Evolutionary conservation across 352 stramenopile genomes (phyloP).

Genomic region (Phytophthora sojae): DNA sequence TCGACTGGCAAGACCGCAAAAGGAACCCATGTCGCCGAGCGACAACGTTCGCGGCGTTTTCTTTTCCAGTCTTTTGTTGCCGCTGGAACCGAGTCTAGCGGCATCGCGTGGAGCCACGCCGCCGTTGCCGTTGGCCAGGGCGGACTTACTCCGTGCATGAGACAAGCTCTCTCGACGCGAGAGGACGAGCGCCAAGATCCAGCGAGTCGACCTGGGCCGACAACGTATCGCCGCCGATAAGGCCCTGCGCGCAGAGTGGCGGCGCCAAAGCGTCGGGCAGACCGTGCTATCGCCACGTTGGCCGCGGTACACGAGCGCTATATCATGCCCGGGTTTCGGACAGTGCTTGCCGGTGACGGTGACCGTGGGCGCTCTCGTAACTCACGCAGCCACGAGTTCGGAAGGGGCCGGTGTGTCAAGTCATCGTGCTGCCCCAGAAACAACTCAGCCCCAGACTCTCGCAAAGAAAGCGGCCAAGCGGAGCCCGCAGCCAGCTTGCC

Average conservation of each 20-base stretch:
- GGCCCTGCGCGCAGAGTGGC: slow-evolving; percentile 1
- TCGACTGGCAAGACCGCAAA: slow-evolving; percentile 18
- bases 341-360: slow-evolving; percentile 5
- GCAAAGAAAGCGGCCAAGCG: slow-evolving; percentile 5
- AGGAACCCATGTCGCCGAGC: neutral
- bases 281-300: slow-evolving; percentile 25
- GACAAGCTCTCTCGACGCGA: slow-evolving; percentile 8
- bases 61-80: slow-evolving; percentile 12
- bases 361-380: slow-evolving; percentile 3
- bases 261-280: slow-evolving; percentile 22
- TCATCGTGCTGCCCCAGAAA: slow-evolving; percentile 16
- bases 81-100: slow-evolving; percentile 14
- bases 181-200: slow-evolving; percentile 17
- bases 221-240: slow-evolving; percentile 1
- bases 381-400: slow-evolving; percentile 16
- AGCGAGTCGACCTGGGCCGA: slow-evolving; percentile 2
- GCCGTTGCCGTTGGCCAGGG: slow-evolving; percentile 11
- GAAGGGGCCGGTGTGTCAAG: slow-evolving; percentile 39
- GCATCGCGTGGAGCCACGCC: slow-evolving; percentile 17
- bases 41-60: slow-evolving; percentile 25
- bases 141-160: slow-evolving; percentile 17
- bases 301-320: slow-evolving; percentile 2
- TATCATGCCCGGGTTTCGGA: slow-evolving; percentile 24
- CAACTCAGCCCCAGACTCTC: slow-evolving; percentile 15
- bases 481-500: neutral